Base-by-base conservation (phyloP, 208 protist species). In the Crithidia expoeki region DNA sequence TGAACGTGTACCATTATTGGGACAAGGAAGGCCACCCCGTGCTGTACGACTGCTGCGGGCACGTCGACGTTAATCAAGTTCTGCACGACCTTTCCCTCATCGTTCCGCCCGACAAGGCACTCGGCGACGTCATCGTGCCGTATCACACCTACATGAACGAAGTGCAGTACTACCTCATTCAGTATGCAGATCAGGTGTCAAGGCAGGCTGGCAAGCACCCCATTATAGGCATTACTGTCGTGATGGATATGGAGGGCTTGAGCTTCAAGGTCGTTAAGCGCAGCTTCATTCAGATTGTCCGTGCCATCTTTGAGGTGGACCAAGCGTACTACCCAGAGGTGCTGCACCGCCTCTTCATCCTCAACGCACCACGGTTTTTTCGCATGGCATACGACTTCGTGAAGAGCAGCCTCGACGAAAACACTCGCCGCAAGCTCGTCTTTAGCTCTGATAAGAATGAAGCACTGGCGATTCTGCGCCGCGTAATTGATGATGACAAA, bases 81-180 rank as follows among this genome's bases (percentile, higher is more conserved):
- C 56, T 94, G 14, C 74, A 74, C 14, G 68, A 78, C 11, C 36
- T 85, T 1, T 49, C 46, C 1, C 28, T 36, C 33, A 61, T 88
- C 21, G 79, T 81, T 10, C 73, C 76, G 5, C 36, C 72, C 0
- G 83, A 81, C 58, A 79, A 86, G 46, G 28, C 52, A 0, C 42
- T 77, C 12, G 70, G 66, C 28, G 84, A 94, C 33, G 68, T 81
- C 16, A 70, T 87, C 57, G 71, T 90, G 23, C 74, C 72, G 0
- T 94, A 89, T 34, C 88, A 94, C 75, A 76, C 80, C 17, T 90
- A 90, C 77, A 85, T 88, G 81, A 94, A 94, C 69, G 80, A 88
- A 63, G 81, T 94, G 33, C 83, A 89, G 63, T 83, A 89, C 72
- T 78, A 83, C 50, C 32, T 94, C 27, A 80, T 89, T 36, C 60